Evolutionary conservation across 345 rosid genomes (phyloP).

Genomic region (Citrus mangshanensis): DNA sequence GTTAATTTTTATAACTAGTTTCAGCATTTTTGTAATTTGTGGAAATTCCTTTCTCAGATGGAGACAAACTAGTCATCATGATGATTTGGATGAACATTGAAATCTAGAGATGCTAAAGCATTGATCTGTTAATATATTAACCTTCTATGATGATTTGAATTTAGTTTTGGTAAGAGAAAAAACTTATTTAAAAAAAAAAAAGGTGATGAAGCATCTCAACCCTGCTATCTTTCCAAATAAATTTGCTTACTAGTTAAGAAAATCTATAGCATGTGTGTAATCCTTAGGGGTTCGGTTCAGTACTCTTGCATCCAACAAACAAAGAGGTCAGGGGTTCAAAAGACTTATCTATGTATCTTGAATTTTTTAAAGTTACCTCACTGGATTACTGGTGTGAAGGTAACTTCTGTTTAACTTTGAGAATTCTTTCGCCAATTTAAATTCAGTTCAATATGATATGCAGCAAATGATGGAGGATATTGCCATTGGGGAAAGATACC

Average conservation of each 20-base stretch:
- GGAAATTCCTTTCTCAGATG: not conserved
- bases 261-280: not conserved
- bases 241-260: not conserved
- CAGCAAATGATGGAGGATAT: conserved; percentile 84
- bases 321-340: not conserved
- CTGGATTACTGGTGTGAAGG: conserved; percentile 1
- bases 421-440: conserved; percentile 7
- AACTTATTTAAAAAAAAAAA: not conserved
- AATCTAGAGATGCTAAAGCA: not conserved
- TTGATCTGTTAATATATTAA: not conserved
- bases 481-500: conserved; percentile 81
- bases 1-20: not conserved
- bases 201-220: not conserved
- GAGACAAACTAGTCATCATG: not conserved
- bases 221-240: not conserved
- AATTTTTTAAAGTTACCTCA: not conserved
- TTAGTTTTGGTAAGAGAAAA: not conserved
- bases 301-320: not conserved
- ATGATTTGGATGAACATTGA: not conserved
- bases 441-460: conserved; percentile 12
- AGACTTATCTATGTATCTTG: not conserved
- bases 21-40: not conserved
- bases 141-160: not conserved
- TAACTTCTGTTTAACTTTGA: not conserved
- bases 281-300: not conserved